Percentiles rank a stretch among this genome's conserved stretches.
These are phyloP conservation scores for Saccharomycopsis fermentans DNA, from an alignment of 805 yeast genomes.

Conservation along the genomic window DNA sequence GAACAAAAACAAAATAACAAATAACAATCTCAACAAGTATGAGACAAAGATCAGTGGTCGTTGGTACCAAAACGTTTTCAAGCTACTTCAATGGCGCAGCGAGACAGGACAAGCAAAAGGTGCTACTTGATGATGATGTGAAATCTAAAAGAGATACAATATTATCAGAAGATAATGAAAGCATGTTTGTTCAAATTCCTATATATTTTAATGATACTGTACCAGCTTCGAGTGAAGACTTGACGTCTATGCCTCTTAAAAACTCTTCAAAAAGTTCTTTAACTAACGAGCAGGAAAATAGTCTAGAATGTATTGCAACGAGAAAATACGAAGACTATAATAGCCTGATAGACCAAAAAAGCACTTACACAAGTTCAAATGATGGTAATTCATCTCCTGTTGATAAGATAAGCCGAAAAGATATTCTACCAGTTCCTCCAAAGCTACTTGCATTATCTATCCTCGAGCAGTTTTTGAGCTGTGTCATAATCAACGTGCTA, in stretches of 20 bases:
- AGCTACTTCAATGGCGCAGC: background rate
- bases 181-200: background rate
- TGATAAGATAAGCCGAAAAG: background rate
- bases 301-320: background rate
- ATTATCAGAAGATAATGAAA: background rate
- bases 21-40: background rate
- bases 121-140: background rate
- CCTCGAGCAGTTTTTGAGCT: background rate
- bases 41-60: background rate
- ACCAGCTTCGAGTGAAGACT: background rate
- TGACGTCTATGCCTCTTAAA: background rate
- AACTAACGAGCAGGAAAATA: background rate
- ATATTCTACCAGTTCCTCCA: background rate
- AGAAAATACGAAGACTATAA: background rate
- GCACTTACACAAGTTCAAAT: background rate
- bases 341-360: background rate
- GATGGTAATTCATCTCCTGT: background rate
- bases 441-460: background rate
- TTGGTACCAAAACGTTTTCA: background rate
- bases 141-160: background rate
- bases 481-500: background rate
- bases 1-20: background rate
- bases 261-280: background rate
- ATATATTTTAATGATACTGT: background rate
- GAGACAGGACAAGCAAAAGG: background rate